These are phyloP conservation scores for Boletus pseudopeckii DNA, from an alignment of 768 basidiomycete species.

Conservation along the genomic window DNA sequence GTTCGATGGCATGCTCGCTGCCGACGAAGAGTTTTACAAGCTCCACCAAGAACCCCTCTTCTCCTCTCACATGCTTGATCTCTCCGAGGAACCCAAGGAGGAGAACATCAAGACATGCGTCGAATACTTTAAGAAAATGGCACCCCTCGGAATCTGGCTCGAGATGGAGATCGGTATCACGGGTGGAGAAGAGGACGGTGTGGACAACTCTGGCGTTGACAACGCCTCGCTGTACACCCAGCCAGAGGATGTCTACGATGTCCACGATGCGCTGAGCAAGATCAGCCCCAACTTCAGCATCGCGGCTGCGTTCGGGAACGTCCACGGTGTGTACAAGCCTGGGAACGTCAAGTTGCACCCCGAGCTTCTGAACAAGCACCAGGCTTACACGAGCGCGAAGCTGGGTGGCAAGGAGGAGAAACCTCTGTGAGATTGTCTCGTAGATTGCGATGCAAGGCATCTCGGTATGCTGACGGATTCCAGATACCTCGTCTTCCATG, in stretches of 20 bases:
- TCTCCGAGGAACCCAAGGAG: constrained; percentile 89
- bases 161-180: constrained; percentile 99
- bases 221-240: constrained; percentile 95
- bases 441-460: not conserved
- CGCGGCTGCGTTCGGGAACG: constrained; percentile 97
- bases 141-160: constrained; percentile 88
- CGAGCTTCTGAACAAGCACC: constrained; percentile 89
- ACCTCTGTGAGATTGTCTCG: constrained; percentile 65
- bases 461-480: not conserved
- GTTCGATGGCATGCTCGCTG: constrained; percentile 99
- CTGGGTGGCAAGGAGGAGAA: constrained; percentile 58
- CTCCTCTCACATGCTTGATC: constrained; percentile 98
- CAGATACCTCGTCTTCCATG: constrained; percentile 99
- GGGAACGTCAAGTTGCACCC: constrained; percentile 95
- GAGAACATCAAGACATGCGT: constrained; percentile 93
- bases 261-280: constrained; percentile 76
- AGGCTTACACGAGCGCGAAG: constrained; percentile 68
- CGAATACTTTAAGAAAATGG: constrained; percentile 95
- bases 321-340: constrained; percentile 99
- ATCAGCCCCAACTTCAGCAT: constrained; percentile 95
- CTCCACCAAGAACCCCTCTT: constrained; percentile 83
- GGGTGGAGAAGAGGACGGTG: constrained; percentile 98
- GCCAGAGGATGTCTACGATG: constrained; percentile 92
- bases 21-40: constrained; percentile 91
- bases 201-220: constrained; percentile 95